Evolutionary conservation across 2,329 filamentous ascomycete genomes (phyloP).

Genomic region (Trichoderma guizhouense): DNA sequence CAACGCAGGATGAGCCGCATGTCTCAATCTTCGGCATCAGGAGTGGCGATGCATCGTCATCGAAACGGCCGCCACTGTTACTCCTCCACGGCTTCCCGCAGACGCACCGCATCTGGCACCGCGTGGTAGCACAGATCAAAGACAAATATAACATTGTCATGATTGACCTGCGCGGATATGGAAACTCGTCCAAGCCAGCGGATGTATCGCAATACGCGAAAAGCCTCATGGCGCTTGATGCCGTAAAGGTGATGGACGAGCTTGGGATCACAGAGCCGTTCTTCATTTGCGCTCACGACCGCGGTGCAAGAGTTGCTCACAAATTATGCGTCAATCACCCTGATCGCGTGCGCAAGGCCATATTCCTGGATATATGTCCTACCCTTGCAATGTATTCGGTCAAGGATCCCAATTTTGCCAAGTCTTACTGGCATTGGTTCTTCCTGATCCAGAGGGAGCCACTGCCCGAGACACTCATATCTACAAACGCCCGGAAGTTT

Average conservation of each 20-base stretch:
- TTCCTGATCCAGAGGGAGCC: constrained; percentile 52
- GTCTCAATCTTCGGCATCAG: background rate
- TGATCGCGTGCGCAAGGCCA: constrained; percentile 37
- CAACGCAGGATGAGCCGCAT: background rate
- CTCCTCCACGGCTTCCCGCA: constrained; percentile 53
- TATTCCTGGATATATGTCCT: constrained; percentile 53
- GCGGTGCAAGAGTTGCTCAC: constrained; percentile 54
- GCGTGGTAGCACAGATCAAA: constrained; percentile 38
- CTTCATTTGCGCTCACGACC: constrained; percentile 54
- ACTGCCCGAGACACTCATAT: constrained; percentile 48
- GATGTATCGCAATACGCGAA: constrained; percentile 41
- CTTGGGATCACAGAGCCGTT: constrained; percentile 38
- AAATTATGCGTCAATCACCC: constrained; percentile 49
- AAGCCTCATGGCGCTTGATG: constrained; percentile 47
- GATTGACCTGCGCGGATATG: constrained; percentile 51
- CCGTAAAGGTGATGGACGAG: constrained; percentile 42
- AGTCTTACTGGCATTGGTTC: constrained; percentile 57
- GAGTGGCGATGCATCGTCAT: constrained; percentile 13
- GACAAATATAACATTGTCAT: constrained; percentile 41
- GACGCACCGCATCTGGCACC: constrained; percentile 51
- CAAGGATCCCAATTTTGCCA: constrained; percentile 42
- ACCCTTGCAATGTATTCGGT: constrained; percentile 52
- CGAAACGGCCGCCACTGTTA: constrained; percentile 40
- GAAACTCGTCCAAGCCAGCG: constrained; percentile 45
- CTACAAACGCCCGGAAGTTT: constrained; percentile 36